A percentile compares a stretch with the other conserved stretches of the same genome.
Evolutionary conservation across 176 grass and related monocot species (phyloP).

Genomic region (Musa schizocarpa): DNA sequence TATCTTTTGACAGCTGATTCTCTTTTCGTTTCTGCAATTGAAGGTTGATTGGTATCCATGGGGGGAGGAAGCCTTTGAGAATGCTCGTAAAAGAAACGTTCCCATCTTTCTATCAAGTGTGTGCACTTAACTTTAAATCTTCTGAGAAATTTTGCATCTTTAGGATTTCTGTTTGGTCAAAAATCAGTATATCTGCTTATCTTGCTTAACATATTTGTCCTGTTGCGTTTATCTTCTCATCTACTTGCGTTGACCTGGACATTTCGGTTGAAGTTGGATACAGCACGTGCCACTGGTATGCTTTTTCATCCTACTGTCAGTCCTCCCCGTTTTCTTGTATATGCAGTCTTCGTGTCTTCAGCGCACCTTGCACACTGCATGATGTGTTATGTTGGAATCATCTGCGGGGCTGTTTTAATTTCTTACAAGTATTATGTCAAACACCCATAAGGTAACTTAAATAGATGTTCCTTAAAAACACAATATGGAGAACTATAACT

Average conservation of each 20-base stretch:
- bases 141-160: neutral
- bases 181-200: neutral
- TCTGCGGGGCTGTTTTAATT: too few species aligned
- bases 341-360: neutral
- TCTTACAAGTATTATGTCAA: too few species aligned
- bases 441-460: too few species aligned
- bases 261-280: constrained; percentile 65
- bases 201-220: neutral
- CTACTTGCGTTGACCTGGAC: constrained; percentile 13
- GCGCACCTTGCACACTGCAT: neutral
- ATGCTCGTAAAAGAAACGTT: constrained; percentile 59
- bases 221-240: constrained; percentile 4
- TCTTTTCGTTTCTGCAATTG: constrained; percentile 12
- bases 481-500: too few species aligned
- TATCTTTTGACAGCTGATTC: neutral
- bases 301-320: neutral
- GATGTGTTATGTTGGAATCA: too few species aligned
- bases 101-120: constrained; percentile 94
- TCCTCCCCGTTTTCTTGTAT: neutral
- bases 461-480: too few species aligned
- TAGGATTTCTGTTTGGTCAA: neutral
- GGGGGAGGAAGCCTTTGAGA: constrained; percentile 86
- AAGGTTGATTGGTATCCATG: constrained; percentile 99
- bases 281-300: constrained; percentile 94
- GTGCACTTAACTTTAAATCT: neutral